Base-by-base conservation (phyloP, 164 flowering plant genomes). In the Tetracentron sinense region DNA sequence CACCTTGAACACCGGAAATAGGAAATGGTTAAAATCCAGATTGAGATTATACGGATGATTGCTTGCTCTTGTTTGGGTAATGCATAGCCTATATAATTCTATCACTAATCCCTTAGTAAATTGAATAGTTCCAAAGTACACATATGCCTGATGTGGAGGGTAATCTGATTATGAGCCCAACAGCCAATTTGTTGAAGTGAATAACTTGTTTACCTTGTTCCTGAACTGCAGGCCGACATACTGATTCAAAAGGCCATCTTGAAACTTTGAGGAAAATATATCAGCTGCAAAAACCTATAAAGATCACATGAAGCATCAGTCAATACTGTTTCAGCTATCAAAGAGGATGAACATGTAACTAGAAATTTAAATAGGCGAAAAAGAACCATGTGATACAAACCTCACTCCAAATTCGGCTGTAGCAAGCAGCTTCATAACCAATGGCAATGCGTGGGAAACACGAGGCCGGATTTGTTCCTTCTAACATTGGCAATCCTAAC, bases 371-470 rank as follows among this genome's bases (percentile, higher is more conserved):
- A 51, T 47, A 53, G 57, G 15, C 11, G 49, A 49, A 7, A 49
- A 16, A 21, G 4, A 4, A 33, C 27, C 0, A 6, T 20, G 1
- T 56, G 29, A 28, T 3, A 29, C 77, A 48, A 26, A 94, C 97
- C 96, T 95, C 90, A 77, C 97, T 92, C 97, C 97, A 95, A 25
- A 95, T 77, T 65, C 83, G 90, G 72, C 97, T 89, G 77, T 95
- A 92, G 82, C 97, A 95, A 74, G 85, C 76, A 65, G 97, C 93
- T 79, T 89, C 96, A 74, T 74, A 83, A 61, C 97, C 97, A 67
- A 92, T 75, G 42, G 85, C 97, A 70, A 81, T 74, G 33, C 88
- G 85, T 27, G 94, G 92, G 74, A 86, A 88, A 77, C 88, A 87
- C 54, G 99, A 89, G 53, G 99, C 97, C 42, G 97, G 97, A 67